Conservation (phyloP, 495 filamentous ascomycete species). For the Podospora sp. region DNA sequence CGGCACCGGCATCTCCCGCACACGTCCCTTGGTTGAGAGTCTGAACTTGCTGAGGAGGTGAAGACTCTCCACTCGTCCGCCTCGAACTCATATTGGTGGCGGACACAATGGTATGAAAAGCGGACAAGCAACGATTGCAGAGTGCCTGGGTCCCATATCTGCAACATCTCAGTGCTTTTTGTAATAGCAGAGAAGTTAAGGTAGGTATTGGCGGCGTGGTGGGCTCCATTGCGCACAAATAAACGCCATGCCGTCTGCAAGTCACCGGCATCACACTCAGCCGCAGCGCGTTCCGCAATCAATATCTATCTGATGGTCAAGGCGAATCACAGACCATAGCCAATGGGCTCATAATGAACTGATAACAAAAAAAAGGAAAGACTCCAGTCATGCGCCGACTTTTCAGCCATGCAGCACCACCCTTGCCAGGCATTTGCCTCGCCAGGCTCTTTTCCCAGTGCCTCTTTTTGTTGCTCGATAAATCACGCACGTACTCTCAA, state of each 20-base stretch:
- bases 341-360: no score
- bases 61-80: not conserved
- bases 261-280: not conserved
- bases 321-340: not conserved
- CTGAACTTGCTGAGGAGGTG: no score
- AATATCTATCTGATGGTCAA: not conserved
- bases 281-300: not conserved
- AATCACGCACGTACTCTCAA: no score
- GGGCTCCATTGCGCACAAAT: not conserved
- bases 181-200: no score
- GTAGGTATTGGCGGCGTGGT: no score
- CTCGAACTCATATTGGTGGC: slow-evolving; percentile 1
- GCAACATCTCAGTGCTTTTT: not conserved
- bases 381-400: not conserved
- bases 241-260: not conserved
- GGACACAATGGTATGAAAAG: not conserved
- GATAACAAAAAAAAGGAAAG: not conserved
- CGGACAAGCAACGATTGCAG: not conserved
- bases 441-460: not conserved
- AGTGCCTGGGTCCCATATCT: not conserved
- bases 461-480: not conserved
- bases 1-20: not conserved
- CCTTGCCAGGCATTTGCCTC: not conserved
- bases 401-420: not conserved
- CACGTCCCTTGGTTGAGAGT: no score